Evolutionary conservation across 2,329 filamentous ascomycete genomes (phyloP).

Genomic region (Fusarium nanum): DNA sequence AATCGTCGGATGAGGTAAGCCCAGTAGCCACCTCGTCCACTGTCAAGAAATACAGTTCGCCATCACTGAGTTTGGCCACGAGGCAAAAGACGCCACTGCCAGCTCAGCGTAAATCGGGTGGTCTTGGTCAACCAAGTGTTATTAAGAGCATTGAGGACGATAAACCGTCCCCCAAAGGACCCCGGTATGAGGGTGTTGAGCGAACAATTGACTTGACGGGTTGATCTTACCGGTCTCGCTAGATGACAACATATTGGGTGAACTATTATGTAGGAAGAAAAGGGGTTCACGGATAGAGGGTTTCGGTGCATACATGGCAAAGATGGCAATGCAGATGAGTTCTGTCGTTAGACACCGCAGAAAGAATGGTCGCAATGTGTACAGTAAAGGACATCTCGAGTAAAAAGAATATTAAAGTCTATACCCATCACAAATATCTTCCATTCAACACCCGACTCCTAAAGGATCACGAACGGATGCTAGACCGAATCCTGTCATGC

Average conservation of each 20-base stretch:
- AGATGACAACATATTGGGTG: neutral
- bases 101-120: neutral
- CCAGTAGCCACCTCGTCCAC: slow-evolving; percentile 17
- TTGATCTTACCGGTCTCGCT: neutral
- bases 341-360: slow-evolving; percentile 11
- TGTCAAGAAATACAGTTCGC: slow-evolving; percentile 22
- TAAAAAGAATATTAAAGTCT: slow-evolving; percentile 32
- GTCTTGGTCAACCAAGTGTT: slow-evolving; percentile 13
- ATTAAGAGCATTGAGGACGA: slow-evolving; percentile 40
- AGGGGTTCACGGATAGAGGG: neutral
- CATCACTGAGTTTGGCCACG: slow-evolving; percentile 12
- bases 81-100: neutral
- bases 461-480: slow-evolving; percentile 10
- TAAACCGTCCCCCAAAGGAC: slow-evolving; percentile 8
- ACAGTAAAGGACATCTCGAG: slow-evolving; percentile 10
- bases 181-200: slow-evolving; percentile 52
- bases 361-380: neutral
- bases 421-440: slow-evolving; percentile 31
- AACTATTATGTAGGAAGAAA: neutral
- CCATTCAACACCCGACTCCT: slow-evolving; percentile 27
- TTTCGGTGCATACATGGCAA: neutral
- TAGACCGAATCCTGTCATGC: slow-evolving; percentile 15
- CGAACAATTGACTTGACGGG: slow-evolving; percentile 38
- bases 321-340: neutral
- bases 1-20: slow-evolving; percentile 17